Base-by-base conservation (phyloP, 2,329 filamentous ascomycete genomes). In the Cladophialophora chaetospira region DNA sequence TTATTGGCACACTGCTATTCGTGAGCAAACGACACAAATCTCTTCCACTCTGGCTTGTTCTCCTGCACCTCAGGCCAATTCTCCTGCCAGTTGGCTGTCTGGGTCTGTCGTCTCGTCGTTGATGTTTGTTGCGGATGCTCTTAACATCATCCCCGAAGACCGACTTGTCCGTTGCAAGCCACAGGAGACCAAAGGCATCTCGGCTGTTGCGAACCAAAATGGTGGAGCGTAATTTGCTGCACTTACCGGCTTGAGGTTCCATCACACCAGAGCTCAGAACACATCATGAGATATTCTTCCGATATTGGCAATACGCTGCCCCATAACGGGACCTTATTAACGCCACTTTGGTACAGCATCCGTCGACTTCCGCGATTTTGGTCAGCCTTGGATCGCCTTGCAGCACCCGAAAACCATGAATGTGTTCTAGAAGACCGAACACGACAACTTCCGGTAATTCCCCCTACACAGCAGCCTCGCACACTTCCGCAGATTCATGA, bases 321-420 rank as follows among this genome's bases (percentile, higher is more conserved):
- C 47, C 33, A 21, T 28, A 42, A 10, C 31, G 33, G 13, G 31
- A 49, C 46, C 5, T 44, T 23, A 3, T n/a, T 13, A 28, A 13
- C 35, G 33, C 35, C 47, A 42, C 25, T 10, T 21, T 31, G 29
- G 15, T 50, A 21, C 33, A 5, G n/a, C 25, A 23, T 40, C 48
- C 48, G 48, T 43, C 17, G 21, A 42, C 23, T 42, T 51, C 48
- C 48, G 36, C 36, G n/a, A 19, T 15, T 28, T 19, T 47, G 31
- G 8, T 28, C 33, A 36, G 47, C 47, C 19, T 38, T 8, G 33
- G 23, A 19, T 5, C 44, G 25, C 10, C 2, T 6, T 23, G 11
- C 15, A 17, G 19, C 8, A 48, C 29, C 21, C 42, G 6, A 9
- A 28, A n/a, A 44, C 42, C 29, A 8, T 13, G 10, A 13, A 19